A percentile compares a stretch with the other conserved stretches of the same genome.
These are phyloP conservation scores for Lichtheimia corymbifera DNA, from an alignment of 371 early-diverging fungal genomes.

Conservation along the genomic window DNA sequence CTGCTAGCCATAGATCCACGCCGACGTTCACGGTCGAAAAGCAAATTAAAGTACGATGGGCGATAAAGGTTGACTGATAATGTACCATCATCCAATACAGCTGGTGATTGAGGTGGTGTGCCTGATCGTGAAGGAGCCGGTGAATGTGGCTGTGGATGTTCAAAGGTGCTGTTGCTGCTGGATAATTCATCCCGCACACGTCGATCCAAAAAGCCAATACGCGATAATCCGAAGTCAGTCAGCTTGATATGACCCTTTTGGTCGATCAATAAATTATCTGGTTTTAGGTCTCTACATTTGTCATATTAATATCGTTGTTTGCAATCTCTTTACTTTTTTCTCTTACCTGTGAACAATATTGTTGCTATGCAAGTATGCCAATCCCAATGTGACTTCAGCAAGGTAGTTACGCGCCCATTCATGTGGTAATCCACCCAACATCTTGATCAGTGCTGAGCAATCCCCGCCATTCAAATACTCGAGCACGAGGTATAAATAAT, in stretches of 20 bases:
- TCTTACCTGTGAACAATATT: slow-evolving; percentile 84
- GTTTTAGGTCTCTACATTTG: slow-evolving; percentile 76
- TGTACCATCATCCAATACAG: slow-evolving; percentile 16
- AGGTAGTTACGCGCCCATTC: slow-evolving; percentile 92
- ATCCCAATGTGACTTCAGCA: slow-evolving; percentile 91
- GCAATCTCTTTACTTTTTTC: background rate
- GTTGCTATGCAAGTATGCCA: slow-evolving; percentile 91
- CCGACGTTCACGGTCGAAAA: slow-evolving; percentile 31
- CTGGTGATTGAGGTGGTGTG: slow-evolving; percentile 49
- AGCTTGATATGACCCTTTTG: slow-evolving; percentile 90
- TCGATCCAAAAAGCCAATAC: slow-evolving; percentile 84
- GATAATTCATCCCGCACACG: slow-evolving; percentile 66
- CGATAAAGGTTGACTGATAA: slow-evolving; percentile 24
- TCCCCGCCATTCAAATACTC: slow-evolving; percentile 98
- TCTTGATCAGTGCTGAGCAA: slow-evolving; percentile 90
- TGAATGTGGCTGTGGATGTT: slow-evolving; percentile 28
- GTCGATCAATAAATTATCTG: slow-evolving; percentile 91
- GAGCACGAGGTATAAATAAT: slow-evolving; percentile 92
- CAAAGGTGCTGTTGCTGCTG: slow-evolving; percentile 18
- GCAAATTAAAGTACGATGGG: slow-evolving; percentile 30
- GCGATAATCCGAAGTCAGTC: slow-evolving; percentile 94
- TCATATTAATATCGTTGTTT: background rate
- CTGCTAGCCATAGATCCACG: slow-evolving; percentile 31
- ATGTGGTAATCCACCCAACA: slow-evolving; percentile 79
- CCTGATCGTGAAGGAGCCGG: slow-evolving; percentile 46